Percentiles rank a stretch among this genome's conserved stretches.
phyloP scores from a whole-genome alignment of 441 rosid species.

The Populus hybrid region DNA sequence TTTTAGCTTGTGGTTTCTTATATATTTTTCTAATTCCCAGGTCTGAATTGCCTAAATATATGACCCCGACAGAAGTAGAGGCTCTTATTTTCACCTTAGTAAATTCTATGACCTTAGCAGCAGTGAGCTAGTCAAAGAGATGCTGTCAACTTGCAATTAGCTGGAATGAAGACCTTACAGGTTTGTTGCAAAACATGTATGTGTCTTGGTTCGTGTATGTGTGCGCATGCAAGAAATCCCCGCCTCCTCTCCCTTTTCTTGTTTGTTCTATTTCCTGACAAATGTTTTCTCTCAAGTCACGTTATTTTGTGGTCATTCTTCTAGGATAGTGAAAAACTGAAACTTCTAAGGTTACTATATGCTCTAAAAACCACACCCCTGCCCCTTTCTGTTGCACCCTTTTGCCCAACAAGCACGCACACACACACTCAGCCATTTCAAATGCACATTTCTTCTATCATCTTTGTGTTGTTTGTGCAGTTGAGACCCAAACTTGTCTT shows the following conservation, averaged over 20 bases:
- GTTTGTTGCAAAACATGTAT: slow-evolving; percentile 23
- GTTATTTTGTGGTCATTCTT: background rate
- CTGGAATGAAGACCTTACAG: slow-evolving; percentile 73
- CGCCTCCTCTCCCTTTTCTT: no score
- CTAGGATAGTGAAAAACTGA: background rate
- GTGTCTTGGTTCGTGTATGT: background rate
- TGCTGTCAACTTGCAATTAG: slow-evolving; percentile 45
- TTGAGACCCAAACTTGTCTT: slow-evolving; percentile 1
- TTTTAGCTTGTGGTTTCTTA: background rate
- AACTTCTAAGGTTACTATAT: background rate
- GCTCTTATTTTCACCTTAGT: slow-evolving; percentile 12
- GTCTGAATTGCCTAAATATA: slow-evolving; percentile 7
- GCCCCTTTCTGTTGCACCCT: background rate
- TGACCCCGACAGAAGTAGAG: background rate
- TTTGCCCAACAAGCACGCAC: background rate
- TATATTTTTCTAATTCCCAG: slow-evolving; percentile 12
- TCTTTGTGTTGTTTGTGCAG: background rate
- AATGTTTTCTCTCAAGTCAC: background rate
- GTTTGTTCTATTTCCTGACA: background rate
- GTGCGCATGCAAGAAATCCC: background rate
- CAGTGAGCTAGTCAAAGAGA: slow-evolving; percentile 38
- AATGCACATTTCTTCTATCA: background rate
- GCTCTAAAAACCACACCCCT: background rate
- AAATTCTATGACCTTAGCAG: slow-evolving; percentile 10
- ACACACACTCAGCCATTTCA: background rate